Evolutionary conservation across 371 early-diverging fungal genomes (phyloP), one percentile per base, ranked within the genome.

Genomic region (Lichtheimia ornata): DNA sequence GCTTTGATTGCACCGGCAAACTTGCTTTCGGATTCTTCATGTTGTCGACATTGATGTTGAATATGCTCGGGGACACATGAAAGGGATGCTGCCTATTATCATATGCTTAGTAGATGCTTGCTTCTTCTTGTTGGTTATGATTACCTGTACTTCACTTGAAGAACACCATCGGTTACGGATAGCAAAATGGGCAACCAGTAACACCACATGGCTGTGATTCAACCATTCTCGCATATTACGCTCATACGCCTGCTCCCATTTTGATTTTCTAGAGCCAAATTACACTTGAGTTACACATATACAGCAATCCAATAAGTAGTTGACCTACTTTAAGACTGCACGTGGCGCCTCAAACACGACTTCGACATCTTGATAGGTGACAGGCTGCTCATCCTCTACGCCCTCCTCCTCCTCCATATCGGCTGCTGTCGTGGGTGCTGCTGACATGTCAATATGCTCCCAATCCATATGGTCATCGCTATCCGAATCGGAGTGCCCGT

Each of bases 111-210:
- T 44, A 53, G 4, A 14, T 20, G 40, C 6, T 18, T 18, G 11
- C 0, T 30, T 40, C 11, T 17, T 11, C 22, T 30, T 15, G 28
- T 50, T 27, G 5, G 1, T n/a, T 5, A n/a, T n/a, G 24, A 51
- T 57, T 69, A 80, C 81, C 61, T 69, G 60, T 14, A 72, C 67
- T 25, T 73, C 72, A 11, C 50, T 12, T 17, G 45, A 49, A 7
- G 69, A 53, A 58, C 81, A 80, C 81, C 81, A 80, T 41, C 14
- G 53, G 35, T 80, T 80, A 20, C 81, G 67, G 18, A 73, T 42
- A 58, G 62, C 68, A 64, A 61, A 80, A 51, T 80, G 81, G 4
- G 70, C 73, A 13, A 73, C 63, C 1, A 80, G 45, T 13, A 57
- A 41, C 0, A 73, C 56, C 0, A 77, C 64, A 67, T 80, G 81